phyloP scores from a whole-genome alignment of 176 grass and related monocot genomes.

The Hyparrhenia diplandra region DNA sequence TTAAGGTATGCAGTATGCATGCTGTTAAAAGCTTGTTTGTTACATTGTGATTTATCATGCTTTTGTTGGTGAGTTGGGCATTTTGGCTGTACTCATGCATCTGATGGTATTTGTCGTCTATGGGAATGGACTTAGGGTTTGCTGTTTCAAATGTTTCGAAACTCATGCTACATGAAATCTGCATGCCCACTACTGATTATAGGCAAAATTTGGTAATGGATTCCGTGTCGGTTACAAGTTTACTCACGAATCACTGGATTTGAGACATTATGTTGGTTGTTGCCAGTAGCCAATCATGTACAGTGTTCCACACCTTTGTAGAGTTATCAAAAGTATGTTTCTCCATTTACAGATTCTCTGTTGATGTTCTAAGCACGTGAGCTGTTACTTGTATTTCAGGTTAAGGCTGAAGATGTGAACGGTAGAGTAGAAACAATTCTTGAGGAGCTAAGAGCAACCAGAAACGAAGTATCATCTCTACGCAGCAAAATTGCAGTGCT shows the following conservation, averaged over 20 bases:
- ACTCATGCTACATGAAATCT: neutral
- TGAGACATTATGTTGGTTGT: neutral
- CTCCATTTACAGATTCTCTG: neutral
- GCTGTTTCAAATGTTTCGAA: neutral
- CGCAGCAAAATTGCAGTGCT: slow-evolving; percentile 82
- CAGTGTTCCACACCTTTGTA: neutral
- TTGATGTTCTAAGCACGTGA: neutral
- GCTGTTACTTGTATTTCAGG: slow-evolving; percentile 38
- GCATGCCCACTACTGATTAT: slow-evolving; percentile 2
- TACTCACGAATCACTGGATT: neutral
- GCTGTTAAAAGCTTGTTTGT: neutral
- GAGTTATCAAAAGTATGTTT: neutral
- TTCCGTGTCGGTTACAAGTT: neutral
- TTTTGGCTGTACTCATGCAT: neutral
- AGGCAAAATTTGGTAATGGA: neutral
- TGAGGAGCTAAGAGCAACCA: slow-evolving; percentile 74
- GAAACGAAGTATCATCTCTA: slow-evolving; percentile 79
- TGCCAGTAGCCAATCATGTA: neutral
- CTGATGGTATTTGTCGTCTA: neutral
- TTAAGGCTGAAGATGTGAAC: slow-evolving; percentile 93
- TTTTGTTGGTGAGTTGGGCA: neutral
- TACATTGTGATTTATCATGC: neutral
- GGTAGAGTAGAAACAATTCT: slow-evolving; percentile 66
- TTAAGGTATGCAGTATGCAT: slow-evolving; percentile 53
- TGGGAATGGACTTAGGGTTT: slow-evolving; percentile 11